Conservation (phyloP, 2,329 filamentous ascomycete genomes). For the Aspergillus spinulosporus region DNA sequence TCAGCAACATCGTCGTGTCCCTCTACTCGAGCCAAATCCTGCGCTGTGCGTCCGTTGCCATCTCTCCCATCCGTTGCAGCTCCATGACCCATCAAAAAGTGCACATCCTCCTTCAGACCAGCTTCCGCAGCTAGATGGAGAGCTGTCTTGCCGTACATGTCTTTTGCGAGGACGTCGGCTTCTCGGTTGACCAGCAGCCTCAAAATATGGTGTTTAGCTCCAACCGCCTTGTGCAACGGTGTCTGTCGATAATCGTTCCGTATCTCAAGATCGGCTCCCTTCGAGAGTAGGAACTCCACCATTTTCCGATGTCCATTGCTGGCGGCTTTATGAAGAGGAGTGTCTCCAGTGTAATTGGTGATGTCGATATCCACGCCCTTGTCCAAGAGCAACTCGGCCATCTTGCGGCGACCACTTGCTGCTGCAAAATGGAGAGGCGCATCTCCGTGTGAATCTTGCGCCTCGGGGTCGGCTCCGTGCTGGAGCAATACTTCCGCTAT, state of each 20-base stretch:
- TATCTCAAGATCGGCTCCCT: constrained; percentile 27
- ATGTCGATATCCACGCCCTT: constrained; percentile 27
- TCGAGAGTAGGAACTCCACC: constrained; percentile 31
- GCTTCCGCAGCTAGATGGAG: constrained; percentile 27
- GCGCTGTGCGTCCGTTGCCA: constrained; percentile 22
- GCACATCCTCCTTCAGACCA: constrained; percentile 23
- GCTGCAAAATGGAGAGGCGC: constrained; percentile 27
- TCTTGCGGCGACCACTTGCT: constrained; percentile 16
- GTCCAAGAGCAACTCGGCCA: constrained; percentile 26
- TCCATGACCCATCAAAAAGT: constrained; percentile 26
- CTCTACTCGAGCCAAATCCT: constrained; percentile 22
- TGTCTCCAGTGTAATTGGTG: constrained; percentile 29
- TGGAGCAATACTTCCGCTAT: constrained; percentile 29
- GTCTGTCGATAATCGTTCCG: constrained; percentile 27
- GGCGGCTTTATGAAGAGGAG: constrained; percentile 31
- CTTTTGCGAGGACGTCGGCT: constrained; percentile 21
- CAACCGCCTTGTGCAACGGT: constrained; percentile 24
- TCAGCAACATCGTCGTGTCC: constrained; percentile 13
- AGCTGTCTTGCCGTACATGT: constrained; percentile 27
- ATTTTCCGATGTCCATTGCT: constrained; percentile 29
- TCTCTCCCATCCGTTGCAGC: constrained; percentile 21
- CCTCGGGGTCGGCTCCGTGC: constrained; percentile 27
- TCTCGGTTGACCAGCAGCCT: constrained; percentile 23
- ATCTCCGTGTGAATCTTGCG: constrained; percentile 28
- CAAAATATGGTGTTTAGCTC: constrained; percentile 23